phyloP scores from a whole-genome alignment of 495 filamentous ascomycete species.

The Hypoxylon fuscum region DNA sequence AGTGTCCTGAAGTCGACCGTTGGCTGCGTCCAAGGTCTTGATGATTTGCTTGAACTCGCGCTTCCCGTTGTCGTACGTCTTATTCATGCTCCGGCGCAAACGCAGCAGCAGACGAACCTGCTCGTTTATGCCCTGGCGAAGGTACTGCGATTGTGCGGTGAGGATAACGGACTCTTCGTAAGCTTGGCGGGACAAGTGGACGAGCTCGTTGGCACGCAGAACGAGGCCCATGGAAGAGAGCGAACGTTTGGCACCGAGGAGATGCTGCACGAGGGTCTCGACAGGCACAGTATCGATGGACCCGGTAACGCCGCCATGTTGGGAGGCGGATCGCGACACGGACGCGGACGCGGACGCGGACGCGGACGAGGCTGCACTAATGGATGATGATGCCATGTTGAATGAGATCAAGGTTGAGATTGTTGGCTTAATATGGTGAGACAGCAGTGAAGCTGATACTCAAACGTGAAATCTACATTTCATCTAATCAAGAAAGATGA shows the following conservation, averaged over 20 bases:
- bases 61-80: slow-evolving; percentile 56
- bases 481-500: not conserved
- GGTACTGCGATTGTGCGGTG: slow-evolving; percentile 77
- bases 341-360: slow-evolving; percentile 39
- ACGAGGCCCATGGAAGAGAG: slow-evolving; percentile 87
- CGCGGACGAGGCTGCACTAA: slow-evolving; percentile 35
- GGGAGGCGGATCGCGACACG: slow-evolving; percentile 34
- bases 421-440: not conserved
- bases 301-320: slow-evolving; percentile 16
- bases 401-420: slow-evolving; percentile 9
- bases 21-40: slow-evolving; percentile 75
- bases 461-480: slow-evolving; percentile 28
- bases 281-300: slow-evolving; percentile 57
- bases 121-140: slow-evolving; percentile 74
- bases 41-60: slow-evolving; percentile 67
- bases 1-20: slow-evolving; percentile 74
- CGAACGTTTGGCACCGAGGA: slow-evolving; percentile 88
- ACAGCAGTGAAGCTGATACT: slow-evolving; percentile 23
- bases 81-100: slow-evolving; percentile 69
- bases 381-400: slow-evolving; percentile 37
- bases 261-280: slow-evolving; percentile 79
- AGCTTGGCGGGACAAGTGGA: slow-evolving; percentile 75
- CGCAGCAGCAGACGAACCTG: slow-evolving; percentile 75
- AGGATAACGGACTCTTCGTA: slow-evolving; percentile 84
- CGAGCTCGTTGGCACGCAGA: slow-evolving; percentile 86